Base-by-base conservation (phyloP, 768 basidiomycete species). In the Psilocybe sp. region DNA sequence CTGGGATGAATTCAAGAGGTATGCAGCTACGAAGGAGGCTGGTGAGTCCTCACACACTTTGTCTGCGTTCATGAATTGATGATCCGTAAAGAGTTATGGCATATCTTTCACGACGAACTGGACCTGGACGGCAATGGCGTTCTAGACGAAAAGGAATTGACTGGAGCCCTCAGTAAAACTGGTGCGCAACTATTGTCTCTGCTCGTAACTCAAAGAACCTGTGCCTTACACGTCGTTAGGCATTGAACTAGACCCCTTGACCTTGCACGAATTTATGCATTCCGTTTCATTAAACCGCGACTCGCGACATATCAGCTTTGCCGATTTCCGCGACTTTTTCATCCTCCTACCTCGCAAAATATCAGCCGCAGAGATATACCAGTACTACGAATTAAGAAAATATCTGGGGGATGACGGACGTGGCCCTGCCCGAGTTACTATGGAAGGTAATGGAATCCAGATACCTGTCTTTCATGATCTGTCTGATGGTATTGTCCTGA, bases 71-170 rank as follows among this genome's bases (percentile, higher is more conserved):
- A 52, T 54, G 44, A 47, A 37, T 19, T 41, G 16, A 16, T 18
- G n/a, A 35, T 40, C 18, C 42, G 23, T 28, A 33, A 35, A 92
- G 93, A 96, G 67, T 75, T 97, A 16, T 97, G 95, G 95, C 75
- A 81, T 44, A 84, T 94, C 48, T 97, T 97, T 68, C 90, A 91
- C 56, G 78, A 92, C 61, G 89, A 94, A 59, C 78, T 97, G 43
- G 95, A 96, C 70, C 73, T 92, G 53, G 92, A 97, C 61, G 80
- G 88, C 20, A 91, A 97, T 67, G 93, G 92, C 7, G 81, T 79
- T 49, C 66, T 97, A 28, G 92, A 94, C 60, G 72, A 78, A 20
- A 57, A 64, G 23, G 74, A 77, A 51, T 65, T 76, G 31, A 58
- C 64, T 32, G 51, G 61, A 20, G 73, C 74, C 20, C 69, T 96